Evolutionary conservation across 2,329 filamentous ascomycete genomes (phyloP), one percentile per base, ranked within the genome.

Genomic region (Cladosporium sp.): DNA sequence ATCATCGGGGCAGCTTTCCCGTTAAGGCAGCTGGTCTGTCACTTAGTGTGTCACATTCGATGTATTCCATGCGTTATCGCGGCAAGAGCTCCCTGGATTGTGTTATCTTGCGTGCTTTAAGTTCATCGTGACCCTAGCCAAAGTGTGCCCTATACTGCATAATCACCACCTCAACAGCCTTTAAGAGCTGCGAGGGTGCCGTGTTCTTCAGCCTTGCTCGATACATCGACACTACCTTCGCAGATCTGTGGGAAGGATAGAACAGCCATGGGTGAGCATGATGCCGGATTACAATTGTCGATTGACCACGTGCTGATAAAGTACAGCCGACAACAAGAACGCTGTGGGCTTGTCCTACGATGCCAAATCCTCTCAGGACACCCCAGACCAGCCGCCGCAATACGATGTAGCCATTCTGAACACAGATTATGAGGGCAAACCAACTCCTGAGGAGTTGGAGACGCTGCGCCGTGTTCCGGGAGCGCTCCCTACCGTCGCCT

Each of bases 401-500:
- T 50, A 37, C 19, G 47, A 50, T 50, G 47, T 50, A 1, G 47
- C 47, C 15, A 50, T 50, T 10, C 20, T 50, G 47, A 50, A 50
- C 47, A 36, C 47, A 24, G 28, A 50, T 4, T 50, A 50, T 32
- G 47, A 50, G n/a, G 47, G 47, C 32, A 50, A 56, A 25, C 76
- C 78, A 2, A 80, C 77, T 0, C 72, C 74, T 1, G 77, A 81
- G 45, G 78, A 82, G 60, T 59, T 62, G 3, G 55, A 52, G 3
- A 75, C 71, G 1, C 66, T 82, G n/a, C 76, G 78, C 19, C 77
- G 74, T 57, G 73, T 81, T 7, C 71, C 80, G 17, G 81, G 74
- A 25, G 69, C 64, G 2, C 72, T 85, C 2, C 80, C 82, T 1
- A 56, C 72, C 10, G 72, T 80, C 4, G 76, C 80, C 19, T 85